Evolutionary conservation across 1,284 basidiomycete species (phyloP), one percentile per base, ranked within the genome.

Genomic region (Tetrapyrgos nigripes): DNA sequence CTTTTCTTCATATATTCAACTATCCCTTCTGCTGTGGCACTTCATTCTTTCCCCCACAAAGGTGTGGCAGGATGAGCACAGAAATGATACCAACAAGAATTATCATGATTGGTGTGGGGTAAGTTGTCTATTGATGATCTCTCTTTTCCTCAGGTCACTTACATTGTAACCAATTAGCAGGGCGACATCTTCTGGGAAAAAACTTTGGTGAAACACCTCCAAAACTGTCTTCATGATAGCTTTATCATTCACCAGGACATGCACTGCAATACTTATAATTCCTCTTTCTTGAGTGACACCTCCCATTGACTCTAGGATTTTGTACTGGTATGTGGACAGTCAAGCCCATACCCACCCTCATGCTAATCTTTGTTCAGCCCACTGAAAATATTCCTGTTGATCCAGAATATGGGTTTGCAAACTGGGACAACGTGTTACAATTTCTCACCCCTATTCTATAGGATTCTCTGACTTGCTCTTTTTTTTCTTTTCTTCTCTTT

Each of bases 171-270:
- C 14, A 29, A 2, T 3, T 8, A 53, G 51, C 11, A 40, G 51
- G 21, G 51, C 51, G 6, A 53, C 51, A 19, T 53, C 37, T 26
- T 53, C 51, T 9, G 51, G 51, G 27, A 53, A 53, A 44, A 53
- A n/a, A 53, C 35, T 44, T 28, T 53, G 6, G 51, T 40, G 13
- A 53, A 53, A 19, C 51, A 53, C 21, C 51, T 53, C n/a, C 51
- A 19, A 44, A 53, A 53, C 17, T 53, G 51, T 44, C 51, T 53
- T 21, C 51, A 17, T 14, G 45, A 53, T 19, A 53, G 51, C 51
- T 31, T 44, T 31, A 26, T 53, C 24, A 43, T 53, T 26, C 51
- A 44, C 27, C 51, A 53, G 27, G 51, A 53, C 45, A 24, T 53
- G 21, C 9, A 40, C 35, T 29, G 3, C 13, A 14, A 13, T 28